A percentile compares a stretch with the other conserved stretches of the same genome.
These are phyloP conservation scores for Atractiella rhizophila DNA, from an alignment of 768 basidiomycete genomes.

Conservation along the genomic window DNA sequence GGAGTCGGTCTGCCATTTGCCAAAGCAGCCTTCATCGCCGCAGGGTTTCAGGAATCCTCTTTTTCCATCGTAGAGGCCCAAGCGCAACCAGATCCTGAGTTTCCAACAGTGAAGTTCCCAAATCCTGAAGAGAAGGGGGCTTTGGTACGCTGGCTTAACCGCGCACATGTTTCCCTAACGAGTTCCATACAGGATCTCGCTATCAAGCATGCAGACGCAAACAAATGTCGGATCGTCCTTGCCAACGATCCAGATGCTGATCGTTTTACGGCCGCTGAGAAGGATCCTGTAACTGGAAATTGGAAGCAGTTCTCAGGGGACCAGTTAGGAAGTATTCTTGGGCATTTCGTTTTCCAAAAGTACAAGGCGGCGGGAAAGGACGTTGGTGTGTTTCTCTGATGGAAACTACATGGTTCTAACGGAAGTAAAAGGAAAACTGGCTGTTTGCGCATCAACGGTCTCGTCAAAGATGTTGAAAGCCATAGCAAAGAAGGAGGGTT, in stretches of 20 bases:
- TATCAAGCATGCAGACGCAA: constrained; percentile 33
- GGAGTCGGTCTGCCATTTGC: constrained; percentile 53
- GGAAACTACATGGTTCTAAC: not conserved
- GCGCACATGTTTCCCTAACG: too few species aligned
- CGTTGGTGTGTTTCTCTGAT: constrained; percentile 20
- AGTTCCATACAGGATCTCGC: constrained; percentile 64
- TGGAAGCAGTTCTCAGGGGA: constrained; percentile 64
- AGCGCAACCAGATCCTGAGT: constrained; percentile 51
- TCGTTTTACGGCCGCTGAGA: constrained; percentile 53
- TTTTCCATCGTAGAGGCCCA: constrained; percentile 32
- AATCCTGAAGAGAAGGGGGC: constrained; percentile 76
- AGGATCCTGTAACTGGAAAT: constrained; percentile 29
- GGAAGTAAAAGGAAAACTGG: constrained; percentile 30
- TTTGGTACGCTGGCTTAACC: too few species aligned
- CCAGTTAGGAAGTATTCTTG: constrained; percentile 41
- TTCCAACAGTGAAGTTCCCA: constrained; percentile 59
- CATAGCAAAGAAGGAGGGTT: constrained; percentile 50
- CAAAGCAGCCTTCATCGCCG: constrained; percentile 31
- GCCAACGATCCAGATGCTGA: constrained; percentile 81
- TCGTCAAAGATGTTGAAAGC: constrained; percentile 69
- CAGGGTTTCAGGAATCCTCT: constrained; percentile 33
- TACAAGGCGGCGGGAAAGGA: constrained; percentile 28
- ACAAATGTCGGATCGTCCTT: constrained; percentile 38
- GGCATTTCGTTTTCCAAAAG: constrained; percentile 24
- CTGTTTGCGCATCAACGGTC: constrained; percentile 70